Evolutionary conservation across 306 rosid species (phyloP), one percentile per base, ranked within the genome.

Genomic region (Ammopiptanthus mongolicus): DNA sequence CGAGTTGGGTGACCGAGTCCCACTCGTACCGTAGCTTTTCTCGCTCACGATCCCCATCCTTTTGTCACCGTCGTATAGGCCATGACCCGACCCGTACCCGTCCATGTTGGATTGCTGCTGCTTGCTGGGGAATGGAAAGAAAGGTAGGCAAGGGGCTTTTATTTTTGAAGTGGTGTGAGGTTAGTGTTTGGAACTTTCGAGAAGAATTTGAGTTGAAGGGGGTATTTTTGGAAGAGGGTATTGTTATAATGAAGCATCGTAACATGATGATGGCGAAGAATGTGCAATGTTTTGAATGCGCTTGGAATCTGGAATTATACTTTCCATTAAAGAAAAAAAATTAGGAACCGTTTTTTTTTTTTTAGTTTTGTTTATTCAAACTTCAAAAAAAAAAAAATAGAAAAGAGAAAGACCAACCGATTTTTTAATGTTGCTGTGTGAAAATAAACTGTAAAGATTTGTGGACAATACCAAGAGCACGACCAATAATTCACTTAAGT

Each of bases 11-110:
- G 84, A 64, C 36, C 76, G 44, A 17, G 63, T 63, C 10, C 71
- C 76, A 33, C 64, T 69, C 12, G 65, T 61, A 15, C 88, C 82
- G 36, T 80, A 80, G 17, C 82, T 69, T 85, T 84, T 87, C 13
- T 90, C 92, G 79, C 96, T 86, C 82, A 90, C 90, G 12, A 86
- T 76, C 71, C 78, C 82, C 36, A 74, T 31, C 76, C 83, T 77
- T 61, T 84, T 66, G 3, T 57, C 75, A 4, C 81, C 76, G 1
- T 76, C 39, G 58, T 31, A 72, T 46, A 65, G 51, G 3, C 34
- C 17, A 4, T 31, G 15, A 12, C 70, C 78, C 34, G 82, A 76
- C 23, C 84, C 86, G 60, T 50, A 51, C 23, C 81, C 84, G 31
- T 81, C 82, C 96, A 87, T 87, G 25, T 33, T 14, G 19, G 47